Conservation (phyloP, 768 basidiomycete genomes). For the Daedaleopsis sinensis region DNA sequence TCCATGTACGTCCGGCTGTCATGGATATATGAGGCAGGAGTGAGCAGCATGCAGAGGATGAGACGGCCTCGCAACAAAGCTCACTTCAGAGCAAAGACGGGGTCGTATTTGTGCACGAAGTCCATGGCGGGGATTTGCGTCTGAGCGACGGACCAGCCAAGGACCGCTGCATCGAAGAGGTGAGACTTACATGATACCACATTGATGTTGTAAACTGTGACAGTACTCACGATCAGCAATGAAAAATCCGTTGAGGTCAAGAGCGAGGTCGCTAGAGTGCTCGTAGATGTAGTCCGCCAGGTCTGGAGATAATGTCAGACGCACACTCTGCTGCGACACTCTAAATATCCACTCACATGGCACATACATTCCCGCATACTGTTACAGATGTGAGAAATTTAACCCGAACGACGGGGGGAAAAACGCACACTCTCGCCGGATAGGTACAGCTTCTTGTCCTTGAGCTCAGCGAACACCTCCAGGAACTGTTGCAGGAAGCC, state of each 20-base stretch:
- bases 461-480: conserved; percentile 71
- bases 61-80: conserved; percentile 20
- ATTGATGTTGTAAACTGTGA: not conserved
- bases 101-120: conserved; percentile 73
- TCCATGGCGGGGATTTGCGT: conserved; percentile 70
- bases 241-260: conserved; percentile 72
- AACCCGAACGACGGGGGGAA: no score
- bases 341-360: conserved; percentile 44
- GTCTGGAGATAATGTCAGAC: conserved; percentile 41
- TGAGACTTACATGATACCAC: not conserved
- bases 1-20: conserved; percentile 64
- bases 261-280: conserved; percentile 51
- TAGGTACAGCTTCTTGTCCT: conserved; percentile 70
- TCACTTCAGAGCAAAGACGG: conserved; percentile 75
- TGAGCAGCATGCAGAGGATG: not conserved
- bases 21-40: not conserved
- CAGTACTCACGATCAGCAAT: conserved; percentile 66
- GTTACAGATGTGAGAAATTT: not conserved
- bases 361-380: conserved; percentile 78
- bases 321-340: no score
- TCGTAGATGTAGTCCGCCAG: conserved; percentile 76
- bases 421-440: conserved; percentile 72
- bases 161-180: not conserved
- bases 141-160: conserved; percentile 56
- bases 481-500: conserved; percentile 79